Evolutionary conservation across 345 rosid genomes (phyloP), one percentile per base, ranked within the genome.

Genomic region (Citropsis articulata): DNA sequence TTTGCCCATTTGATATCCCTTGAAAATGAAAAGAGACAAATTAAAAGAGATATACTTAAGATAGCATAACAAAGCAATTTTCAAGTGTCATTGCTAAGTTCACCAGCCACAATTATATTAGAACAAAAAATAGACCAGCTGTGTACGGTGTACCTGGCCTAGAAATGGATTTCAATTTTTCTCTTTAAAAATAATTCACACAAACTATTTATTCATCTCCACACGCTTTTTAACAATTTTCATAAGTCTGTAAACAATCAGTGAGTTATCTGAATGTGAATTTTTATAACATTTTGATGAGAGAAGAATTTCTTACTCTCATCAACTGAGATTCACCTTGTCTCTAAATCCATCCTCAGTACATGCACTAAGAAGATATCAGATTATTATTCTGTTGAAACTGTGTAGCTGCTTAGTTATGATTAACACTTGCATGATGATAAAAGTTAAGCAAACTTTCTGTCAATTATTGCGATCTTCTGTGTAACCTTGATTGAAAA

Each of bases 1-100:
- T 93, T 95, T 75, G 94, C 94, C 78, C 99, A 93, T 81, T 93
- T 95, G 60, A 95, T 85, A 81, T 93, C 99, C 94, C 99, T 95
- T 70, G 18, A 80, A 65, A 31, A 75, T 56, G 9, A 22, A 65
- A 68, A 42, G 24, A 33, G 42, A 83, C n/a, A 27, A 79, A 76
- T 68, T 13, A 25, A 31, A 30, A 68, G 5, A 72, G 62, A 19
- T 10, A 63, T 12, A 21, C 24, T 45, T 9, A 48, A 62, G 30
- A 64, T 24, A 18, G 56, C 3, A 62, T 21, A 48, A 70, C 28
- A 8, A 69, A 25, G 25, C 12, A 40, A 12, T 25, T 36, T 64
- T 48, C 56, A 22, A 0, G 50, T 12, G 16, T 33, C 50, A 42
- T 42, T 42, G 24, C 74, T 8, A 57, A 35, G 53, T 57, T 72